Evolutionary conservation across 257 asterid species (phyloP).

Genomic region (Cordia subcordata): DNA sequence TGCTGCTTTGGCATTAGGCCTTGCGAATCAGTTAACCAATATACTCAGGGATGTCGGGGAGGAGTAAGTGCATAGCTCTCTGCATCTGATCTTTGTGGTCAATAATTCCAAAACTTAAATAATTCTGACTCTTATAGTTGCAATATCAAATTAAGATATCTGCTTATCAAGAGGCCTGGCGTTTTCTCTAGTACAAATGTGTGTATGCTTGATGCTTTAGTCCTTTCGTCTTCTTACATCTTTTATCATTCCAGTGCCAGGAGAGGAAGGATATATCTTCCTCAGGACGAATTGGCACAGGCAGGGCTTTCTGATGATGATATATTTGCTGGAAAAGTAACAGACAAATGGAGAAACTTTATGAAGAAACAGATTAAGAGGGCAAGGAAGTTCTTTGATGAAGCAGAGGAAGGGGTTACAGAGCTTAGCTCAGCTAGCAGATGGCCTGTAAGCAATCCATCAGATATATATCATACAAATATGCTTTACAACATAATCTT

Average conservation of each 20-base stretch:
- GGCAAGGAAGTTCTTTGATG: constrained; percentile 85
- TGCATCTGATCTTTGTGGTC: too few species aligned
- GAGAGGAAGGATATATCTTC: constrained; percentile 88
- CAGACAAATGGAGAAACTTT: constrained; percentile 89
- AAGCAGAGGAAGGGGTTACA: constrained; percentile 76
- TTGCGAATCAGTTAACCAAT: constrained; percentile 93
- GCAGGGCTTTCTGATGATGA: constrained; percentile 91
- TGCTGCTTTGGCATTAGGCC: constrained; percentile 77
- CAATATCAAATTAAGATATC: too few species aligned
- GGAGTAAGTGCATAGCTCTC: constrained; percentile 54
- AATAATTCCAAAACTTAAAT: neutral
- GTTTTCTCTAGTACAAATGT: neutral
- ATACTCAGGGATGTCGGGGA: constrained; percentile 97
- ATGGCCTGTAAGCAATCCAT: constrained; percentile 76
- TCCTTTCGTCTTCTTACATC: neutral
- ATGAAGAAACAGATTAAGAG: constrained; percentile 91
- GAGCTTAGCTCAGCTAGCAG: constrained; percentile 91
- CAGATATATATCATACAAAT: neutral
- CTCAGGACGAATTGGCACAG: constrained; percentile 90
- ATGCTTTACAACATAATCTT: too few species aligned
- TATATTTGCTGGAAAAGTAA: constrained; percentile 75
- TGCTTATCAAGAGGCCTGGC: too few species aligned
- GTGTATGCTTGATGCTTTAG: neutral
- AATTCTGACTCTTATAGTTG: too few species aligned
- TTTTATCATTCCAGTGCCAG: constrained; percentile 54